Conservation (phyloP, 805 yeast genomes). For the Lipomyces sp. region DNA sequence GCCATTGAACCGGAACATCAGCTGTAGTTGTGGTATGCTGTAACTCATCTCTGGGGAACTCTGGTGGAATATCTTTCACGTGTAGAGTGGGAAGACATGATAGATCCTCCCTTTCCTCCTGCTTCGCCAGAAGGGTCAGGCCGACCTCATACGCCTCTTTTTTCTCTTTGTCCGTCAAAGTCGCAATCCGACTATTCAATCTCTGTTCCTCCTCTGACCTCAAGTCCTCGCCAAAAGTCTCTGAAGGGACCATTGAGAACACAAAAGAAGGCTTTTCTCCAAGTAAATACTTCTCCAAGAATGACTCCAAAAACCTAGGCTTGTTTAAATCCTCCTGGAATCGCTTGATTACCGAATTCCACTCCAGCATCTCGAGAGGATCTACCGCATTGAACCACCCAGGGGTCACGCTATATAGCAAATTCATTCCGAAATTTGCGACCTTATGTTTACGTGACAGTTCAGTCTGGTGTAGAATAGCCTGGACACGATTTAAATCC, state of each 20-base stretch:
- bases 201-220: conserved; percentile 62
- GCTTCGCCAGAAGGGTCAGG: conserved; percentile 61
- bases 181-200: conserved; percentile 51
- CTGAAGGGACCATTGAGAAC: conserved; percentile 77
- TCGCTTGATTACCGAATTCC: conserved; percentile 60
- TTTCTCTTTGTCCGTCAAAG: conserved; percentile 60
- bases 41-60: conserved; percentile 50
- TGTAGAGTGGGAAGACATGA: conserved; percentile 80
- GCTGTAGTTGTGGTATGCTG: conserved; percentile 42
- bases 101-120: conserved; percentile 70
- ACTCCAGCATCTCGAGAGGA: conserved; percentile 70
- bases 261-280: conserved; percentile 61
- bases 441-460: conserved; percentile 81
- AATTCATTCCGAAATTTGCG: conserved; percentile 83
- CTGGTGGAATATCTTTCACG: conserved; percentile 70
- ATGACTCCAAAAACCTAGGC: conserved; percentile 62
- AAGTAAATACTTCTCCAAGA: conserved; percentile 60
- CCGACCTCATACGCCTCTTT: conserved; percentile 66
- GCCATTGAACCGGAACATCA: conserved; percentile 49
- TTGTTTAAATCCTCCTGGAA: conserved; percentile 68
- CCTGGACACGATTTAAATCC: conserved; percentile 69
- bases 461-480: conserved; percentile 86
- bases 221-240: conserved; percentile 56
- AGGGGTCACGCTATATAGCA: conserved; percentile 75
- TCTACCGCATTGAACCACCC: conserved; percentile 84